phyloP scores from a whole-genome alignment of 768 basidiomycete genomes.

The Leucocoprinus sp. region DNA sequence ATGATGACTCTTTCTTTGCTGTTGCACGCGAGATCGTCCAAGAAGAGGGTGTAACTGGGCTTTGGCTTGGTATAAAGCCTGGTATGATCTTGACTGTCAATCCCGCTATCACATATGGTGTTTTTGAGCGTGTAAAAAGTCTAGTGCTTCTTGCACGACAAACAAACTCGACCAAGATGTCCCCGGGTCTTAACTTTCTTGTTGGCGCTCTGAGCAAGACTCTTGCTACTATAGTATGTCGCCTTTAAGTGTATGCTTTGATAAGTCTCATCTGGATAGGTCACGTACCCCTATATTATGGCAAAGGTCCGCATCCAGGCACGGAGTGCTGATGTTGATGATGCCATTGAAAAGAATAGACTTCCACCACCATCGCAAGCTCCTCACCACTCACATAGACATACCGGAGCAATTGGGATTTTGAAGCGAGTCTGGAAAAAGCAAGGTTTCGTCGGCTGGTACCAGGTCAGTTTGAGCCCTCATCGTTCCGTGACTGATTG shows the following conservation, averaged over 20 bases:
- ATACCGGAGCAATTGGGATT: constrained; percentile 71
- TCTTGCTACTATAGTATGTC: constrained; percentile 84
- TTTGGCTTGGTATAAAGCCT: constrained; percentile 93
- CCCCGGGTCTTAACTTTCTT: constrained; percentile 70
- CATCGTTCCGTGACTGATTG: not conserved
- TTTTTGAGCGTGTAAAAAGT: constrained; percentile 86
- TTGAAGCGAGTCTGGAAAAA: constrained; percentile 61
- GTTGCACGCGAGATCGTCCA: constrained; percentile 82
- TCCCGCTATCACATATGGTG: constrained; percentile 95
- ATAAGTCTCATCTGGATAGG: constrained; percentile 43
- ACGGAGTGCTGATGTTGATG: constrained; percentile 52
- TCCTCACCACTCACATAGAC: constrained; percentile 37
- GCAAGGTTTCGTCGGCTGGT: constrained; percentile 90
- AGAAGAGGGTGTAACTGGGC: constrained; percentile 78
- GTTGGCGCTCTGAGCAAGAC: constrained; percentile 94
- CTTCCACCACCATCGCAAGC: constrained; percentile 28
- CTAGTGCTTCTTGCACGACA: constrained; percentile 51
- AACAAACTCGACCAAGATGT: constrained; percentile 50
- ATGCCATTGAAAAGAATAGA: constrained; percentile 31
- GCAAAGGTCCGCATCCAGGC: constrained; percentile 96
- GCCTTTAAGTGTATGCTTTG: not conserved
- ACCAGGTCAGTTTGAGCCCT: constrained; percentile 57
- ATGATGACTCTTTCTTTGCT: constrained; percentile 66
- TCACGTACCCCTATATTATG: constrained; percentile 94
- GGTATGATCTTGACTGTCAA: constrained; percentile 94